These are phyloP conservation scores for Ramaria sp. DNA, from an alignment of 768 basidiomycete species.

Conservation along the genomic window DNA sequence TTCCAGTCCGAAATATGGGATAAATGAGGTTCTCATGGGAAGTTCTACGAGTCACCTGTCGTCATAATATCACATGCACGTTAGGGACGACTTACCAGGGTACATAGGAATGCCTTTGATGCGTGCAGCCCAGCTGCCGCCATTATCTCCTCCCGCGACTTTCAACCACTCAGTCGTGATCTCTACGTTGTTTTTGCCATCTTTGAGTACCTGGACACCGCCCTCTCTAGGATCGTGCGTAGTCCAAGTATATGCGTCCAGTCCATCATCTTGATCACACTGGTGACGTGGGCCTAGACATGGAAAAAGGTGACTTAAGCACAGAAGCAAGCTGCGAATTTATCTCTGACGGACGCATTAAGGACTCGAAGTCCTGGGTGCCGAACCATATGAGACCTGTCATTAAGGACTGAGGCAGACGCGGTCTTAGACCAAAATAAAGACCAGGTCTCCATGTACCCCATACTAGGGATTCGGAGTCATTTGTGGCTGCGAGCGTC, in stretches of 20 bases:
- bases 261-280: conserved; percentile 78
- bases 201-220: conserved; percentile 76
- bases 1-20: conserved; percentile 88
- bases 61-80: conserved; percentile 17
- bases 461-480: conserved; percentile 45
- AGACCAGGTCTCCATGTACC: conserved; percentile 84
- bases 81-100: conserved; percentile 31
- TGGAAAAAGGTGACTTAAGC: conserved; percentile 2
- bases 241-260: conserved; percentile 80
- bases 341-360: conserved; percentile 22
- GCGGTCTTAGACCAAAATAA: conserved; percentile 88
- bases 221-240: conserved; percentile 79
- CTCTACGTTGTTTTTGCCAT: conserved; percentile 73
- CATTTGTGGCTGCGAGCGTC: neutral
- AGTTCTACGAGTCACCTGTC: conserved; percentile 18
- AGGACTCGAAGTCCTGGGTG: conserved; percentile 69
- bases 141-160: conserved; percentile 68
- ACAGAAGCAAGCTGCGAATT: neutral
- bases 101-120: conserved; percentile 75
- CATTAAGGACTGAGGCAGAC: conserved; percentile 81
- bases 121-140: conserved; percentile 84
- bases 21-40: conserved; percentile 58
- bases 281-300: conserved; percentile 65
- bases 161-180: conserved; percentile 82
- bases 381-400: conserved; percentile 94